A percentile compares a stretch with the other conserved stretches of the same genome.
Conservation (phyloP, 345 rosid species). For the Barbarea vulgaris region DNA sequence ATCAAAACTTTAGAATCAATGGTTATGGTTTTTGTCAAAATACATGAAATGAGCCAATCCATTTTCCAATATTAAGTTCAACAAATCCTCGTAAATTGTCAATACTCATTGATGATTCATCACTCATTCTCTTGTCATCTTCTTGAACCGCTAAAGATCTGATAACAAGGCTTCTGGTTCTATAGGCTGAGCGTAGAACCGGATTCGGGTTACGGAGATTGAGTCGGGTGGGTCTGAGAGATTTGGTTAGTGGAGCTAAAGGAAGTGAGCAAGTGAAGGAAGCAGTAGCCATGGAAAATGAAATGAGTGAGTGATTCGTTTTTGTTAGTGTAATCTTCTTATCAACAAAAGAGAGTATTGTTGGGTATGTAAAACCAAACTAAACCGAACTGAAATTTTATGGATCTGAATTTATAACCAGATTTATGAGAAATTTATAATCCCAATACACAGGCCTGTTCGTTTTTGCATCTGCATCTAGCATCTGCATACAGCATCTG, state of each 20-base stretch:
- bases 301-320: not conserved
- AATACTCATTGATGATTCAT: constrained; percentile 66
- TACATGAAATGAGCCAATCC: constrained; percentile 87
- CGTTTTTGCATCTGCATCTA: too few relatives aligned
- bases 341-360: not conserved
- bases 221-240: constrained; percentile 18
- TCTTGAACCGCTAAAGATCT: constrained; percentile 43
- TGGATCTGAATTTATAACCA: not conserved
- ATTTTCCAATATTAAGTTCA: constrained; percentile 70
- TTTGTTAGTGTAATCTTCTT: constrained; percentile 10
- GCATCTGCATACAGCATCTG: too few relatives aligned
- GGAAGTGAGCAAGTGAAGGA: constrained; percentile 41
- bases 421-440: too few relatives aligned
- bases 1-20: not conserved
- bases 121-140: constrained; percentile 37
- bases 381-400: not conserved
- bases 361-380: not conserved
- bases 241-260: constrained; percentile 33
- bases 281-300: constrained; percentile 43
- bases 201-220: not conserved
- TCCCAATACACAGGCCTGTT: too few relatives aligned
- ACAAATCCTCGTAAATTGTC: constrained; percentile 73
- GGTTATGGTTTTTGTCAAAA: not conserved
- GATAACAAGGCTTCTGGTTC: constrained; percentile 40
- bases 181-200: constrained; percentile 20